Conservation (phyloP, 1,284 basidiomycete species). For the Neolentinus lepideus region DNA sequence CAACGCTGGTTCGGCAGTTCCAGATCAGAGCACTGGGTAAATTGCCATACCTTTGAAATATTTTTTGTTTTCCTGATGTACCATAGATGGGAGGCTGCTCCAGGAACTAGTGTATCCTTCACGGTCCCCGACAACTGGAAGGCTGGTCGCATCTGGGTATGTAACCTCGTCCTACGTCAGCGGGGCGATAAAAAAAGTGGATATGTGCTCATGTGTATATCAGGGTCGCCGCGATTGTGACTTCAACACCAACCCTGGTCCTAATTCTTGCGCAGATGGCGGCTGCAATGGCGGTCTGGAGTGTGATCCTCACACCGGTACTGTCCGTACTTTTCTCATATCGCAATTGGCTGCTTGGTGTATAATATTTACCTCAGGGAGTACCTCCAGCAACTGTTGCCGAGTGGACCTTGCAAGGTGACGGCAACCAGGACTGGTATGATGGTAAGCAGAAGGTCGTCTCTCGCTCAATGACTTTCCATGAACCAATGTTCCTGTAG, state of each 20-base stretch:
- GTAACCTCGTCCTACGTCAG: background rate
- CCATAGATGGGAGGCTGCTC: slow-evolving; percentile 12
- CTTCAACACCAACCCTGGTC: slow-evolving; percentile 32
- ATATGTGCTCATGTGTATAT: slow-evolving; percentile 23
- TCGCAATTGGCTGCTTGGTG: background rate
- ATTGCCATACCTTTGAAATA: background rate
- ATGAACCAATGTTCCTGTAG: slow-evolving; percentile 10
- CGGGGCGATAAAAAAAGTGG: slow-evolving; percentile 5
- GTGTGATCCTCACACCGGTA: slow-evolving; percentile 32
- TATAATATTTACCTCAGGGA: slow-evolving; percentile 18
- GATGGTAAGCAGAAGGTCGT: slow-evolving; percentile 24
- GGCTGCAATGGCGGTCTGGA: slow-evolving; percentile 40
- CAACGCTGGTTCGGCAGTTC: slow-evolving; percentile 11
- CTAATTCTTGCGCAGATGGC: slow-evolving; percentile 34
- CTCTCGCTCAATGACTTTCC: background rate
- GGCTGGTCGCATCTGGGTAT: slow-evolving; percentile 11
- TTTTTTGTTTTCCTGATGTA: background rate
- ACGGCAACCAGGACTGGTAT: slow-evolving; percentile 28
- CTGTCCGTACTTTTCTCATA: slow-evolving; percentile 23
- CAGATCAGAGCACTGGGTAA: slow-evolving; percentile 11
- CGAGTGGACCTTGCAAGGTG: slow-evolving; percentile 31
- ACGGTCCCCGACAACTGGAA: slow-evolving; percentile 25
- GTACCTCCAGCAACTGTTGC: slow-evolving; percentile 36
- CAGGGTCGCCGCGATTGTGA: slow-evolving; percentile 38
- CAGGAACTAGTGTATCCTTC: slow-evolving; percentile 13